Conservation (phyloP, 768 basidiomycete species). For the Wakefieldia striispora region DNA sequence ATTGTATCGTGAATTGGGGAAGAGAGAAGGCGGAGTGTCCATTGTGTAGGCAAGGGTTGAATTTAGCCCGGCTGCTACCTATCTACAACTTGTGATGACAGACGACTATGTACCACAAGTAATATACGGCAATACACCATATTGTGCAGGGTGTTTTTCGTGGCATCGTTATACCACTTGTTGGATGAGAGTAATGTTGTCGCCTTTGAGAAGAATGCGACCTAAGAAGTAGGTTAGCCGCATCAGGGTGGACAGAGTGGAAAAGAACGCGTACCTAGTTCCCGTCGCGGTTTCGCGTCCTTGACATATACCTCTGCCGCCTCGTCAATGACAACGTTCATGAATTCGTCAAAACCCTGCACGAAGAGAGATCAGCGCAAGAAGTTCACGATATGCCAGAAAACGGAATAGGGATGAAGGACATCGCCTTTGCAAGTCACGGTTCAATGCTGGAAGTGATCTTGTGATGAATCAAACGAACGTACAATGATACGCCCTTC, state of each 20-base stretch:
- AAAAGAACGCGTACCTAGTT: conserved; percentile 61
- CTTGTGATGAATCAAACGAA: conserved; percentile 29
- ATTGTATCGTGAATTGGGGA: conserved; percentile 85
- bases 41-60: conserved; percentile 75
- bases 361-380: conserved; percentile 23
- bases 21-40: conserved; percentile 90
- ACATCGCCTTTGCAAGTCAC: conserved; percentile 37
- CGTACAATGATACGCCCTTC: conserved; percentile 94
- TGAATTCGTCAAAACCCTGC: conserved; percentile 99
- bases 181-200: conserved; percentile 98
- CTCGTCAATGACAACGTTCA: conserved; percentile 96
- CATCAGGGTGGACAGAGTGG: background rate
- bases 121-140: conserved; percentile 22
- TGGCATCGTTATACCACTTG: conserved; percentile 41
- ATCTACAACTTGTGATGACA: conserved; percentile 75
- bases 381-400: background rate
- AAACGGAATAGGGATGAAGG: background rate
- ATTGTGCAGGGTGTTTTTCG: conserved; percentile 15
- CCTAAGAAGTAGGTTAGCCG: conserved; percentile 45
- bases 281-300: conserved; percentile 79
- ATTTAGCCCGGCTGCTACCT: conserved; percentile 66
- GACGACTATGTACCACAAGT: conserved; percentile 3
- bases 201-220: conserved; percentile 93
- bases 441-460: conserved; percentile 40
- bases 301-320: conserved; percentile 91